Evolutionary conservation across 768 basidiomycete genomes (phyloP), one percentile per base, ranked within the genome.

Genomic region (Rhodotorula kratochvilovae): DNA sequence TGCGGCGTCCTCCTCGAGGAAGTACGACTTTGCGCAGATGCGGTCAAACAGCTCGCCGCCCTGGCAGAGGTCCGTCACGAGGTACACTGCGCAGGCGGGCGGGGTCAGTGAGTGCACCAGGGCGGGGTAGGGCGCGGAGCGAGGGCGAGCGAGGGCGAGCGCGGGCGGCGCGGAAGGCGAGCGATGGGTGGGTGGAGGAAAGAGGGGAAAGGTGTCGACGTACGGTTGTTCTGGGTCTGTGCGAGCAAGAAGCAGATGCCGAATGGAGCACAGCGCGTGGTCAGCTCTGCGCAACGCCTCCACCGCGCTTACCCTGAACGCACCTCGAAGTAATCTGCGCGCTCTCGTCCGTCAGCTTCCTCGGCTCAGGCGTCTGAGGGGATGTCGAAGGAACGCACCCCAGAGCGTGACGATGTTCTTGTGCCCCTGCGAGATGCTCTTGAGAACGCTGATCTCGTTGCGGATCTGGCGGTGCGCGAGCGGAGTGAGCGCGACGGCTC

Each of bases 361-460:
- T 16, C 36, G 2, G 2, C 27, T 29, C 35, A 25, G 16, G 21
- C 15, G 2, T 2, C 29, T 33, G 7, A 19, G 19, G 5, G 7
- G 5, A 13, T 6, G 29, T 17, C n/a, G 39, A 10, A 13, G 7
- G 2, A 36, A 61, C 72, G 35, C 25, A 74, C 73, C 73, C 73
- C 73, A 74, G 2, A 74, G 73, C 48, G 92, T 94, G 61, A 98
- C 94, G 77, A 98, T 89, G 80, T 97, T 94, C 39, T 79, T 80
- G 80, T 97, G 87, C 8, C 92, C 92, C 66, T 89, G 92, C 36
- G 94, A 97, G 63, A 98, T 87, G 73, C 87, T 86, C 83, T 97
- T 98, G 74, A 99, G 83, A 21, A 98, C 94, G 4, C 89, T 85
- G 74, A 99, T 99, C 81, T 99, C 96, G 78, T 99, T 99, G 66